A percentile compares a stretch with the other conserved stretches of the same genome.
Evolutionary conservation across 768 basidiomycete species (phyloP).

Genomic region (Amanita fuliginea): DNA sequence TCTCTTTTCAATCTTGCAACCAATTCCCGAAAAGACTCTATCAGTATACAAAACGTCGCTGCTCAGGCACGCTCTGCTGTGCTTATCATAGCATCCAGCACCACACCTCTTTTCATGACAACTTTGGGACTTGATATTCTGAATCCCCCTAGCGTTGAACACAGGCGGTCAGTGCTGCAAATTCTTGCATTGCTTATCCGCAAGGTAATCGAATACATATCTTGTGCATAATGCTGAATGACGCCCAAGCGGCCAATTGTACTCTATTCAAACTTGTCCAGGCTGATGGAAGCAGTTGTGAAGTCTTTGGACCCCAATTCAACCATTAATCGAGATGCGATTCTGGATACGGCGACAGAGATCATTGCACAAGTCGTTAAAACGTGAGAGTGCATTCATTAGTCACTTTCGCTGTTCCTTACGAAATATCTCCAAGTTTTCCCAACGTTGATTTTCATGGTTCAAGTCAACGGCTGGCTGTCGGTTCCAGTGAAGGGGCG

Average conservation of each 20-base stretch:
- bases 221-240: background rate
- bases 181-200: constrained; percentile 88
- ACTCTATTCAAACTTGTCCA: constrained; percentile 73
- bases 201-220: constrained; percentile 38
- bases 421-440: constrained; percentile 37
- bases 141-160: constrained; percentile 59
- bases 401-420: background rate
- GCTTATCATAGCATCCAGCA: constrained; percentile 69
- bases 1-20: constrained; percentile 77
- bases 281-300: constrained; percentile 89
- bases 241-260: constrained; percentile 63
- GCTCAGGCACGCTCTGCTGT: constrained; percentile 77
- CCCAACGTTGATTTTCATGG: constrained; percentile 93
- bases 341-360: constrained; percentile 85
- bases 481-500: constrained; percentile 91
- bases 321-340: constrained; percentile 65
- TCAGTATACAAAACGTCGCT: constrained; percentile 55
- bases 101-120: constrained; percentile 89
- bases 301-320: constrained; percentile 92
- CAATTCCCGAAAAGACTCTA: constrained; percentile 54
- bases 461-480: constrained; percentile 76
- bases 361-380: constrained; percentile 92
- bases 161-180: constrained; percentile 84
- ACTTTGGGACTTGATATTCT: constrained; percentile 87
- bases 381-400: constrained; percentile 40